Base-by-base conservation (phyloP, 1,284 basidiomycete genomes). In the Ustilago crameri region DNA sequence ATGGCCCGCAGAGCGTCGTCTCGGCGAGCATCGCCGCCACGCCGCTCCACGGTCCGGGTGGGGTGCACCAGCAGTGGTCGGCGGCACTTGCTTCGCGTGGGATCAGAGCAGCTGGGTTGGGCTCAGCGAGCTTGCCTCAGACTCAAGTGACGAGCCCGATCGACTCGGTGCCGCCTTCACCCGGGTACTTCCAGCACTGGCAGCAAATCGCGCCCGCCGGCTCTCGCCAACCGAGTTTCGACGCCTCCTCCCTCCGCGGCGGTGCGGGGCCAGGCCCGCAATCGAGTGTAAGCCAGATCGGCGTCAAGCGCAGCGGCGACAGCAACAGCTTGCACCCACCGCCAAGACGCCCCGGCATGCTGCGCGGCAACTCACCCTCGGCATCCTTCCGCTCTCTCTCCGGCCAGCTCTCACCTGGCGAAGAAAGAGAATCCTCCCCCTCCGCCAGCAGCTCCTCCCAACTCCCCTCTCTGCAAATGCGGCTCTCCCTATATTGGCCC, bases 391-490 rank as follows among this genome's bases (percentile, higher is more conserved):
- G 55, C 14, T 64, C 63, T 1, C 8, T 60, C 5, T 59, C 63
- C 1, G 70, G 65, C 5, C 70, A 70, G 17, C 8, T 58, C 1
- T 60, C 63, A 0, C 62, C 59, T 2, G 46, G 51, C 0, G 53
- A 51, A 5, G 54, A 50, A 22, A 59, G 55, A 1, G 66, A 55
- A 22, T 47, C 52, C 2, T 26, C 41, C 0, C 35, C 52, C 2
- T 41, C 52, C 8, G 14, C 69, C 5, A 38, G 49, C 0, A 65
- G 67, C 7, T n/a, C 50, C 14, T 51, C 58, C 24, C 30, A 43
- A 18, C 38, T 81, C 17, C 79, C 79, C 1, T 71, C 71, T 15
- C 30, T 80, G 10, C 79, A 81, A 51, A 60, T 73, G 52, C 79
- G 74, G 3, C 42, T 81, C n/a, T 64, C 70, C 8, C 67, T 81